phyloP scores from a whole-genome alignment of 306 rosid species.

The Prunus davidiana region DNA sequence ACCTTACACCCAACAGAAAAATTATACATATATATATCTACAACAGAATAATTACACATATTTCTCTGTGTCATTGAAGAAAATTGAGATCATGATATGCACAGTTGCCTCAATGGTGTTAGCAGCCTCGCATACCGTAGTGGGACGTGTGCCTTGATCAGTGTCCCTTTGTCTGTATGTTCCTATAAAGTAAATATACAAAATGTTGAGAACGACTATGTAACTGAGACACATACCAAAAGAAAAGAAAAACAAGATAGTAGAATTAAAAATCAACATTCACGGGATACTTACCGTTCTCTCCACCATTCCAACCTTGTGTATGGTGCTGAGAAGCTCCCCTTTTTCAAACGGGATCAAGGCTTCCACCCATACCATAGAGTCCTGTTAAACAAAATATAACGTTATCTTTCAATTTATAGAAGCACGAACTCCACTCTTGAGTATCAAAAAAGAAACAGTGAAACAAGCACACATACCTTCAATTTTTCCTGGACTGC shows the following conservation, averaged over 20 bases:
- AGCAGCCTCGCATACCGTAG: constrained; percentile 91
- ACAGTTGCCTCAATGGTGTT: constrained; percentile 87
- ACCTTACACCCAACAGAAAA: background rate
- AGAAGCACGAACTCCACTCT: constrained; percentile 10
- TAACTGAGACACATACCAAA: background rate
- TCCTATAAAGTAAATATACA: constrained; percentile 42
- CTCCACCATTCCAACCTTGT: constrained; percentile 95
- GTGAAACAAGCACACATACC: constrained; percentile 39
- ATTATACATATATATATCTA: constrained; percentile 8
- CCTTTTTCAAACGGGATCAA: constrained; percentile 89
- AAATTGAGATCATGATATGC: constrained; percentile 42
- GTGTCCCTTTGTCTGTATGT: constrained; percentile 78
- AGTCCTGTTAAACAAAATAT: constrained; percentile 47
- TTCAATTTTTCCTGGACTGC: constrained; percentile 80
- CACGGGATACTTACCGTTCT: constrained; percentile 63
- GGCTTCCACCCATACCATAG: constrained; percentile 98
- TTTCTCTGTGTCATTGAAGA: constrained; percentile 6
- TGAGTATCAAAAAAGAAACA: background rate
- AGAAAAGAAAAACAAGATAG: background rate
- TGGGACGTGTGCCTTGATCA: constrained; percentile 87
- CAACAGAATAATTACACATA: constrained; percentile 6
- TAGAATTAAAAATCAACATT: background rate
- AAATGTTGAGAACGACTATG: constrained; percentile 4
- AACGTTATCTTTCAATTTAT: background rate
- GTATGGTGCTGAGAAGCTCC: constrained; percentile 88